Base-by-base conservation (phyloP, 352 stramenopile species). In the Phytophthora aleatoria region DNA sequence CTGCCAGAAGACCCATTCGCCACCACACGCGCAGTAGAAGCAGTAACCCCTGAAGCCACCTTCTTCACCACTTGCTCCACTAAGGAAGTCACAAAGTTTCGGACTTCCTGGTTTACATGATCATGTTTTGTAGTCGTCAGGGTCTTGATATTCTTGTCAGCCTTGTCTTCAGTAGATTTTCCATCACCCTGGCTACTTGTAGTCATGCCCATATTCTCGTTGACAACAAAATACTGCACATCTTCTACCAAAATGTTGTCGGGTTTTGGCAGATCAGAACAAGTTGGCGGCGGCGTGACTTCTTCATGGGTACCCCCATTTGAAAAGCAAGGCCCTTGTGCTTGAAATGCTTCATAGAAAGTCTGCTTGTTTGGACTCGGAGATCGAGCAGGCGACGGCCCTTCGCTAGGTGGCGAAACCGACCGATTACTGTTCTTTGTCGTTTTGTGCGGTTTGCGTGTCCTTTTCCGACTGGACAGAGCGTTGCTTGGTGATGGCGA, bases 381-480 rank as follows among this genome's bases (percentile, higher is more conserved):
- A 41, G 61, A 60, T 30, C 59, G 59, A 10, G 15, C 42, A 35
- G 51, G 44, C 11, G 57, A 64, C 44, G 44, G 38, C 5, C 60
- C 51, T 15, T 70, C 69, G 6, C 64, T 58, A 7, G 16, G 33
- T 42, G 70, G 61, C 3, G 70, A 77, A 39, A 28, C 20, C 28
- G 61, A 66, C 20, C 65, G 48, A 49, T 65, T 65, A 20, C 38
- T 66, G 8, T 73, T 69, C 38, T 75, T 79, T 30, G 41, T 72
- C 9, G 73, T 76, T 62, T 65, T 70, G 6, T 39, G 47, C 5
- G 73, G 73, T 44, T 81, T 81, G 24, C 73, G 73, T 49, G 68
- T 71, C 15, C 67, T 41, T 70, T 77, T 77, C 20, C 70, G 70
- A 42, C 53, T 50, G n/a, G 33, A 61, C 11, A 57, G 28, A 38